Evolutionary conservation across 164 flowering plant genomes (phyloP).

Genomic region (Sedum album): DNA sequence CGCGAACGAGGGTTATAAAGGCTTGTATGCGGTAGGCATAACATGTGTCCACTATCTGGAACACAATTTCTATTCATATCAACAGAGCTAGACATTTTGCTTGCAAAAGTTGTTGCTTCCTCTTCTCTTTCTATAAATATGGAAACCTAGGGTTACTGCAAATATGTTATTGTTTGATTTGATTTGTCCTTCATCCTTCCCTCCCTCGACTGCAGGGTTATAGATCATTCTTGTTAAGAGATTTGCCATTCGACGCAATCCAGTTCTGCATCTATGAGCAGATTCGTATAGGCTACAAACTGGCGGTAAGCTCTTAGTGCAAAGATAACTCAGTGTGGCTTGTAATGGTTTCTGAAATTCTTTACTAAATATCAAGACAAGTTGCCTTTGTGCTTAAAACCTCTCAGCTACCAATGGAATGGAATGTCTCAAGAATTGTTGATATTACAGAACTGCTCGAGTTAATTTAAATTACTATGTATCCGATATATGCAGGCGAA

Average conservation of each 20-base stretch:
- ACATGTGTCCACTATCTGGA: neutral
- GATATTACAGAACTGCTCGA: neutral
- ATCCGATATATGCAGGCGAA: slow-evolving; percentile 44
- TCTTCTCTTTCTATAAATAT: neutral
- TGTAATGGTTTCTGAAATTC: neutral
- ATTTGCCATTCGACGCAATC: slow-evolving; percentile 95
- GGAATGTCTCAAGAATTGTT: neutral
- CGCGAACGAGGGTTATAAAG: slow-evolving; percentile 75
- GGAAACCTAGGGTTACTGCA: neutral
- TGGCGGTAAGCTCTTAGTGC: slow-evolving; percentile 48
- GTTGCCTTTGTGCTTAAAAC: neutral
- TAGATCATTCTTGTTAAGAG: slow-evolving; percentile 82
- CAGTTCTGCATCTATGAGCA: slow-evolving; percentile 99
- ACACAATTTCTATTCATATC: neutral
- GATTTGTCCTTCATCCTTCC: neutral
- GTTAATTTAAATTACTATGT: neutral
- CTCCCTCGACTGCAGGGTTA: slow-evolving; percentile 57
- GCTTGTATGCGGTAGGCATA: slow-evolving; percentile 71
- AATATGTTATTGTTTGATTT: neutral
- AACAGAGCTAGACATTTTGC: neutral
- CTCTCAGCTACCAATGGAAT: neutral
- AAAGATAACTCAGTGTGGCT: no score
- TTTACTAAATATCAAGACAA: neutral
- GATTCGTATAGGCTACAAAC: slow-evolving; percentile 79
- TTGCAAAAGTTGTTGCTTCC: neutral